Base-by-base conservation (phyloP, 331 rosid species). In the Cydonia oblonga region DNA sequence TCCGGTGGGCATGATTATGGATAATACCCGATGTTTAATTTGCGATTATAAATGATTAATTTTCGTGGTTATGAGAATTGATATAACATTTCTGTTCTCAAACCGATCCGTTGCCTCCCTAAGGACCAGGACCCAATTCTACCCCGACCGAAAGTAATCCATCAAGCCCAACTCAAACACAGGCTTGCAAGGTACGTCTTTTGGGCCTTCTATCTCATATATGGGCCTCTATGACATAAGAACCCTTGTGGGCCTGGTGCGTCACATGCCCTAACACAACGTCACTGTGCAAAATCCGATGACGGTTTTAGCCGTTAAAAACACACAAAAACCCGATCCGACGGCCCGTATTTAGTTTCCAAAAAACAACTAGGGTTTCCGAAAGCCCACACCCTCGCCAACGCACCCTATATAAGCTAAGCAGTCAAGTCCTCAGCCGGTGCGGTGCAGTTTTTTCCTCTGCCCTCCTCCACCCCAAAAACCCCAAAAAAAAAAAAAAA, bases 401-500 rank as follows among this genome's bases (percentile, higher is more conserved):
- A 32, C 9, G 9, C 25, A 30, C 54, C 28, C 13, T 81, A 81
- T 82, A 81, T 80, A 88, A 68, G 0, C 18, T 38, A 18, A 32
- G 40, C 75, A 10, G 81, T 82, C 28, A 20, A 29, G 76, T 24
- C 46, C 24, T 11, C 7, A 49, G 18, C 65, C 58, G 62, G 78
- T 73, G 90, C 86, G 88, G 93, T 86, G 90, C 86, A 78, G 87
- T 75, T 70, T 42, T 6, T 54, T 1, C 28, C 60, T 78, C 91
- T 86, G 88, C 91, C 91, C 86, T 84, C 87, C 84, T 81, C 16
- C 54, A 18, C 69, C 26, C 53, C 20, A 66, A 81, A 72, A 81
- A 75, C 59, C 75, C 69, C 35, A 53, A 29, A 67, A 13, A n/a
- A 29, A 67, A 13, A n/a, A 58, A 24, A 1, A 3, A 24, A 3